Evolutionary conservation across 805 yeast genomes (phyloP).

Genomic region (Ogataea corticis): DNA sequence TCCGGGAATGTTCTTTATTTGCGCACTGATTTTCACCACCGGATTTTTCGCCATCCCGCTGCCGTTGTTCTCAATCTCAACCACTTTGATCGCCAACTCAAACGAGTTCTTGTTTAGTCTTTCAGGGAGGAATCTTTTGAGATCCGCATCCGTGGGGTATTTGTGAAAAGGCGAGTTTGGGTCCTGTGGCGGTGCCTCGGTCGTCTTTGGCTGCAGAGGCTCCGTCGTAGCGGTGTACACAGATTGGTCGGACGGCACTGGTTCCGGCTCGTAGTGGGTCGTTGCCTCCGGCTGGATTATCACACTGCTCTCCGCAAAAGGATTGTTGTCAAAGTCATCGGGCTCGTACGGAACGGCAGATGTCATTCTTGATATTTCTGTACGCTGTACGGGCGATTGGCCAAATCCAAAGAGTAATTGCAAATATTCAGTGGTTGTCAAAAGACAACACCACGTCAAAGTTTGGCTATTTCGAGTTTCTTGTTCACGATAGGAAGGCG

Average conservation of each 20-base stretch:
- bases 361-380: too few species aligned
- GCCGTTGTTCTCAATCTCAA: constrained; percentile 68
- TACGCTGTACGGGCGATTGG: too few species aligned
- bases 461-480: too few species aligned
- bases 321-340: constrained; percentile 61
- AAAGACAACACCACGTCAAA: too few species aligned
- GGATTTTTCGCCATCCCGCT: constrained; percentile 68
- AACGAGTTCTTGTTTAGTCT: constrained; percentile 42
- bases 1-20: constrained; percentile 60
- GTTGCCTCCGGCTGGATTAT: constrained; percentile 20
- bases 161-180: constrained; percentile 26
- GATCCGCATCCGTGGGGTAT: constrained; percentile 40
- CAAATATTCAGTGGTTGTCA: too few species aligned
- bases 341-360: constrained; percentile 42
- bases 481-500: too few species aligned
- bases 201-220: background rate
- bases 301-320: constrained; percentile 52
- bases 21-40: constrained; percentile 68
- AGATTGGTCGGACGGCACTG: background rate
- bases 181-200: constrained; percentile 6
- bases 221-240: background rate
- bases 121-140: constrained; percentile 51
- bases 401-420: too few species aligned
- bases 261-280: constrained; percentile 2
- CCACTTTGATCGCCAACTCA: constrained; percentile 53